Evolutionary conservation across 352 stramenopile genomes (phyloP).

Genomic region (Globisporangium rhizosaccharum): DNA sequence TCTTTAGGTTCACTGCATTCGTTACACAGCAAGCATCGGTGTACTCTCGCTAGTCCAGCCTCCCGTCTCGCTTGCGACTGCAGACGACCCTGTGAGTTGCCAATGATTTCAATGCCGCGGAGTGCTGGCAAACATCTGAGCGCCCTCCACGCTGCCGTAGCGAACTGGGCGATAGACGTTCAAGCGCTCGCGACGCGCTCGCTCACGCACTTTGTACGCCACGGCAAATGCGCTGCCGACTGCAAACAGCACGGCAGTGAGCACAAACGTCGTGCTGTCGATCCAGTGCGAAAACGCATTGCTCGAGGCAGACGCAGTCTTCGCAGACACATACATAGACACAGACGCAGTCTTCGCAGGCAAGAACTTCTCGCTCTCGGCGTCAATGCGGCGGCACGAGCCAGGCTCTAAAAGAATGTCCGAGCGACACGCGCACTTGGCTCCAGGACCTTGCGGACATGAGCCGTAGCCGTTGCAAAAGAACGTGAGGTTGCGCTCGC

Average conservation of each 20-base stretch:
- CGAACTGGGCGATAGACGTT: constrained; percentile 27
- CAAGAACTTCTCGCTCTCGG: constrained; percentile 29
- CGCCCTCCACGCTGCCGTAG: constrained; percentile 47
- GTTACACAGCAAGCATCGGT: no score
- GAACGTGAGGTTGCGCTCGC: constrained; percentile 47
- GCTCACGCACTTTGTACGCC: constrained; percentile 27
- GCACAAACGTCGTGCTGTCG: not conserved
- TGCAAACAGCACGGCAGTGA: constrained; percentile 16
- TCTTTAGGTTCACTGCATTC: no score
- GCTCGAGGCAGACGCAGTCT: constrained; percentile 8
- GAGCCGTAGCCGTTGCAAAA: constrained; percentile 67
- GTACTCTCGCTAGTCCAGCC: no score
- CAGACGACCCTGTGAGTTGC: no score
- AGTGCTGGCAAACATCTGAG: not conserved
- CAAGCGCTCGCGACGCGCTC: constrained; percentile 22
- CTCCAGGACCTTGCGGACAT: constrained; percentile 47
- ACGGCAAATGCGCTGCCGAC: constrained; percentile 16
- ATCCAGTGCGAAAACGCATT: not conserved
- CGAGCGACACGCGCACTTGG: constrained; percentile 47
- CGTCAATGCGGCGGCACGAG: constrained; percentile 62
- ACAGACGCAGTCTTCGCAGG: constrained; percentile 4
- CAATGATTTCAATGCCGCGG: not conserved
- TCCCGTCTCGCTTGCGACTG: no score
- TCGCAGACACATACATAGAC: not conserved
- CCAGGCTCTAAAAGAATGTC: constrained; percentile 34